phyloP scores from a whole-genome alignment of 108 stramenopile genomes.

The Cyclotella choctawhatcheeana region DNA sequence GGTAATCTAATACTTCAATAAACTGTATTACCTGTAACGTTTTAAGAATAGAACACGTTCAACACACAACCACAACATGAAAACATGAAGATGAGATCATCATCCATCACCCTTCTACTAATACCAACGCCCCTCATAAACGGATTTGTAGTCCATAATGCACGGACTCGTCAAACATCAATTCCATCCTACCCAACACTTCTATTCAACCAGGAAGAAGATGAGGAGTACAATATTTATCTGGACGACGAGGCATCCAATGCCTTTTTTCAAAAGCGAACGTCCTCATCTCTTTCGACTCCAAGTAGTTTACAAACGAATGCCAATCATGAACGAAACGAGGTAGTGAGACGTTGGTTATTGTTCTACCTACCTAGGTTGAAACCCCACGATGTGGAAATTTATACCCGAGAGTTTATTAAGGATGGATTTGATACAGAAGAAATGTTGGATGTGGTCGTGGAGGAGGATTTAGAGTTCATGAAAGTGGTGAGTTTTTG shows the following conservation, averaged over 20 bases:
- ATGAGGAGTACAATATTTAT: neutral
- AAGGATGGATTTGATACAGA: constrained; percentile 34
- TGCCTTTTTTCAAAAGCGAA: neutral
- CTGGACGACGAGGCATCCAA: neutral
- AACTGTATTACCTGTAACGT: too few species aligned
- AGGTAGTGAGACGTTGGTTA: constrained; percentile 12
- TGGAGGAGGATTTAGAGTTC: constrained; percentile 35
- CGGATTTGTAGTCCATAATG: too few species aligned
- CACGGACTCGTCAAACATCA: too few species aligned
- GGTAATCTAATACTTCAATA: too few species aligned
- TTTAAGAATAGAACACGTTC: too few species aligned
- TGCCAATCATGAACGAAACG: neutral
- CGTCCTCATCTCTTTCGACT: constrained; percentile 2
- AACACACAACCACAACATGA: too few species aligned
- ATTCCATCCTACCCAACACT: neutral
- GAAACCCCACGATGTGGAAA: constrained; percentile 20
- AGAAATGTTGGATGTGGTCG: constrained; percentile 9
- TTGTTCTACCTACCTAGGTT: constrained; percentile 22
- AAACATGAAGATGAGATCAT: too few species aligned
- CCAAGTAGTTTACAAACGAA: neutral
- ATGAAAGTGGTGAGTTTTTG: constrained; percentile 26
- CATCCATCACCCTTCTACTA: too few species aligned
- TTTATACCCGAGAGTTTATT: constrained; percentile 13
- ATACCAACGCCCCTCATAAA: too few species aligned
- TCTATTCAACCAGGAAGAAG: neutral